Base-by-base conservation (phyloP, 2,329 filamentous ascomycete genomes). In the Colletotrichum sp. region DNA sequence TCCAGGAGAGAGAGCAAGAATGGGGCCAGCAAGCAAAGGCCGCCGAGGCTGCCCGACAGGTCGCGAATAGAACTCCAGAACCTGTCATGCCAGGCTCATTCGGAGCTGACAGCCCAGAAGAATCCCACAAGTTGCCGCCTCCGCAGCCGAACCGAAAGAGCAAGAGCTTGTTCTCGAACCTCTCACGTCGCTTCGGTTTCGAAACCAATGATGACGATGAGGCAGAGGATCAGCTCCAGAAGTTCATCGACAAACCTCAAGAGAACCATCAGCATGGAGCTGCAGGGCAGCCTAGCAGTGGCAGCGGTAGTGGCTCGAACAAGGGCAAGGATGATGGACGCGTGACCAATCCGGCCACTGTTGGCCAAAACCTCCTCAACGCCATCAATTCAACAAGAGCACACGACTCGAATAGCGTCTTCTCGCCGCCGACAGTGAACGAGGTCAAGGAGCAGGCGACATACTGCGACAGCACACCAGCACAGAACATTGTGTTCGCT, bases 401-500 rank as follows among this genome's bases (percentile, higher is more conserved):
- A 1, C 93, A 96, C 83, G 93, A 95, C 78, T 95, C 95, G 2
- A 90, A 92, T 18, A 87, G 88, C 13, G 85, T 98, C n/a, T 96
- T 95, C 85, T 92, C 91, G 5, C 91, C 92, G 26, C 95, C 95
- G 0, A 87, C 91, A 69, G 93, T 94, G 44, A 93, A 92, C 77
- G 87, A 93, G 67, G 93, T 98, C 79, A 94, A 94, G 81, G 96
- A 98, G 83, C 94, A 95, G 79, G 91, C 93, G 52, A 94, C 94
- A 0, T 98, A 98, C 85, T 98, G 96, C 83, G 96, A 98, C 86
- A 90, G 92, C 79, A 93, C 88, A 28, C 92, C 94, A 3, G 92
- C 92, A 1, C 92, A 96, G 73, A 93, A 98, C 83, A 91, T 98
- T 13, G 88, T 88, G 18, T 93, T 94, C 80, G 89, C 92, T 15